A percentile compares a stretch with the other conserved stretches of the same genome.
Conservation (phyloP, 345 rosid genomes). For the Hibiscus tridactylites region DNA sequence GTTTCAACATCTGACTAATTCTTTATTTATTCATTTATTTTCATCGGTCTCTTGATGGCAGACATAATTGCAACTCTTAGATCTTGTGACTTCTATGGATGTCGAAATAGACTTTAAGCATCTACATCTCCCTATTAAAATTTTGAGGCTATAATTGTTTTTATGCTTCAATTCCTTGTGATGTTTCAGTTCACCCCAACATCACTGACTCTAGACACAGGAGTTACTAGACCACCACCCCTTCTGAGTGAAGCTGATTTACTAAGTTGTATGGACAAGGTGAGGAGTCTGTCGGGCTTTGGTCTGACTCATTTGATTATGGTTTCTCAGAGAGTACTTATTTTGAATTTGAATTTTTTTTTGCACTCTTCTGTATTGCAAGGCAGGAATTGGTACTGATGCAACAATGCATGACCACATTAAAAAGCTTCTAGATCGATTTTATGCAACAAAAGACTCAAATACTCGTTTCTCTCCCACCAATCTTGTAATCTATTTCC, state of each 20-base stretch:
- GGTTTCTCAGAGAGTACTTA: background rate
- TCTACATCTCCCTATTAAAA: background rate
- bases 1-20: background rate
- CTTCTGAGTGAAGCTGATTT: slow-evolving; percentile 90
- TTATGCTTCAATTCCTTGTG: slow-evolving; percentile 19
- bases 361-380: slow-evolving; percentile 11
- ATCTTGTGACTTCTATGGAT: background rate
- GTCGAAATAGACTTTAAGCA: background rate
- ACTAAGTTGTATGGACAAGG: slow-evolving; percentile 96
- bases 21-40: background rate
- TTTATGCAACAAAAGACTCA: slow-evolving; percentile 83
- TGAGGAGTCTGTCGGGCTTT: slow-evolving; percentile 20
- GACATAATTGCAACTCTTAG: background rate
- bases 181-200: slow-evolving; percentile 75
- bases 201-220: slow-evolving; percentile 79
- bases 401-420: slow-evolving; percentile 99
- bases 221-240: slow-evolving; percentile 89
- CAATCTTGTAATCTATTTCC: slow-evolving; percentile 51
- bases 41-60: background rate
- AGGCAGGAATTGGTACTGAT: slow-evolving; percentile 98
- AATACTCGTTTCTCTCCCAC: slow-evolving; percentile 88
- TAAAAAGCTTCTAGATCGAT: slow-evolving; percentile 91
- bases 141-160: background rate
- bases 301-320: background rate
- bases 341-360: background rate